phyloP scores from a whole-genome alignment of 352 stramenopile species.

The Phytophthora melonis region DNA sequence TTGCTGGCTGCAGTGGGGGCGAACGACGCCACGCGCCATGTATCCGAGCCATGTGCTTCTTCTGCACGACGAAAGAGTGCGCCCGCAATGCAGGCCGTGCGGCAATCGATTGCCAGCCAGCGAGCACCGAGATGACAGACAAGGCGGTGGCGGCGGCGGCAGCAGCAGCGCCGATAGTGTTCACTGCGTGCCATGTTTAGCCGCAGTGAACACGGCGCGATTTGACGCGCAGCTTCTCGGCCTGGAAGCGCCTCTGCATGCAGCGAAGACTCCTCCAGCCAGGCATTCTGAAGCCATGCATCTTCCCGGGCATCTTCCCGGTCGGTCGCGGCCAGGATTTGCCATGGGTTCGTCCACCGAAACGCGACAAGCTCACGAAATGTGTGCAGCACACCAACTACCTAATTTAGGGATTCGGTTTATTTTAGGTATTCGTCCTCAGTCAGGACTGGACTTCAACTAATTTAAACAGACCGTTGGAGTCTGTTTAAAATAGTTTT shows the following conservation, averaged over 20 bases:
- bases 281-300: constrained; percentile 15
- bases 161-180: neutral
- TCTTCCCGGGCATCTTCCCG: neutral
- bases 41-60: constrained; percentile 25
- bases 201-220: constrained; percentile 1
- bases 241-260: neutral
- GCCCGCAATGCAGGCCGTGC: neutral
- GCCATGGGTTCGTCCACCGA: neutral
- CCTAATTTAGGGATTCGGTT: neutral
- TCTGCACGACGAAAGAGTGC: constrained; percentile 25
- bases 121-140: constrained; percentile 37
- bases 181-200: constrained; percentile 1
- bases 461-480: constrained; percentile 1
- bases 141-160: constrained; percentile 22
- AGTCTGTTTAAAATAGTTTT: constrained; percentile 15
- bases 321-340: constrained; percentile 14
- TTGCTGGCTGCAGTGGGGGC: constrained; percentile 15
- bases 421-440: neutral
- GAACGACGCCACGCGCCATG: constrained; percentile 12
- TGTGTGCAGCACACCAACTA: constrained; percentile 1
- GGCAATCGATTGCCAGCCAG: neutral
- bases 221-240: constrained; percentile 14
- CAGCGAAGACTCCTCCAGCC: neutral
- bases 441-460: neutral
- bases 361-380: neutral